Base-by-base conservation (phyloP, 192 early-diverging fungal species). In the Linnemannia elongata region DNA sequence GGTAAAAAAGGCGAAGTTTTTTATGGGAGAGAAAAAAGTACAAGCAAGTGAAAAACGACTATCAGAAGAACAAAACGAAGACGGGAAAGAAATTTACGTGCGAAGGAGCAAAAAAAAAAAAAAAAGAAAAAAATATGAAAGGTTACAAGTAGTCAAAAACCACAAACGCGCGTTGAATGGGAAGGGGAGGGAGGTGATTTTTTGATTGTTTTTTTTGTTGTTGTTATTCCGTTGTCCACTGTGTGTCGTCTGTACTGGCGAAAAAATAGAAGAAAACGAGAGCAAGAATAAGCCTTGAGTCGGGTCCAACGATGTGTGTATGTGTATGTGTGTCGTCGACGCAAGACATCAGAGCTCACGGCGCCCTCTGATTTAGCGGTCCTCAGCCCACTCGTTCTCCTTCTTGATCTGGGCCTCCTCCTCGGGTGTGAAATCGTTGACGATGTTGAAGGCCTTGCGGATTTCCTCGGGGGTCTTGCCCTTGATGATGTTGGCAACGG, bases 401-500 rank as follows among this genome's bases (percentile, higher is more conserved):
- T 90, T 90, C 30, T 85, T 77, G 15, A 91, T 90, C 78, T 89
- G 89, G 79, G 95, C 92, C 78, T 97, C 93, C 82, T 97, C 94
- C 66, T 93, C 93, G 0, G 93, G 92, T 0, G 94, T 93, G 85
- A 96, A 96, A 81, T 95, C 94, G 78, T 92, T 95, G 60, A 92
- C 89, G 73, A 96, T 89, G 76, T 91, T 89, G 71, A 96, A 96
- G 0, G 92, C 92, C 69, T 91, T 90, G 27, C 97, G 89, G 76
- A 98, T 96, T 83, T 98, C 97, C 83, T 97, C 94, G 3, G 96
- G 95, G n/a, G 92, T 90, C 88, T 97, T 97, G 47, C 94, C 94
- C 88, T 96, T 96, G 90, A 98, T 95, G 94, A 97, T 98, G 79
- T 96, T 96, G 12, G 97, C 97, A 47, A 98, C 97, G 3, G 96